phyloP scores from a whole-genome alignment of 495 filamentous ascomycete genomes.

The Niebla homalea region DNA sequence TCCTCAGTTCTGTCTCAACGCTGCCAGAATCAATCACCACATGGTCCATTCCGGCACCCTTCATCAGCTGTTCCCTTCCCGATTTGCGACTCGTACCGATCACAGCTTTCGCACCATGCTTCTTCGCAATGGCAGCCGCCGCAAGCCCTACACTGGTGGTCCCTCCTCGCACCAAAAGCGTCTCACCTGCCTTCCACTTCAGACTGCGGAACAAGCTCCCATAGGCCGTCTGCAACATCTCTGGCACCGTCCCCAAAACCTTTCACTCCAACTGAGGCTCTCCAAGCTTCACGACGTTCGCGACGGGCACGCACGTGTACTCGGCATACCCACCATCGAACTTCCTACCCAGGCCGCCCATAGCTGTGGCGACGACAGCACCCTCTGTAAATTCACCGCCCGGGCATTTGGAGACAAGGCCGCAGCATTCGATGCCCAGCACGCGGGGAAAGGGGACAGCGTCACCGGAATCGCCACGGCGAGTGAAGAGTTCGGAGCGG shows the following conservation, averaged over 20 bases:
- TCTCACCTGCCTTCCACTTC: constrained; percentile 28
- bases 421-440: constrained; percentile 40
- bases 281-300: constrained; percentile 30
- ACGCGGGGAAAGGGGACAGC: constrained; percentile 32
- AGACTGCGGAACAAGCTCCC: constrained; percentile 30
- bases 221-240: constrained; percentile 44
- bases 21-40: constrained; percentile 30
- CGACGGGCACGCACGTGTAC: constrained; percentile 33
- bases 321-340: constrained; percentile 44
- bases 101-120: constrained; percentile 24
- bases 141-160: constrained; percentile 36
- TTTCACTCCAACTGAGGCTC: constrained; percentile 26
- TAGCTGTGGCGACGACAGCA: constrained; percentile 33
- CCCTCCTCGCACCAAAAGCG: constrained; percentile 36
- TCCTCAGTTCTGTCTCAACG: constrained; percentile 24
- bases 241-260: constrained; percentile 35
- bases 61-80: constrained; percentile 26
- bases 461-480: constrained; percentile 33
- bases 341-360: constrained; percentile 38
- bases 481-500: constrained; percentile 43
- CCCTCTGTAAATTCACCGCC: constrained; percentile 28
- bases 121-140: constrained; percentile 34
- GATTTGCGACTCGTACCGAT: constrained; percentile 28
- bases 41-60: constrained; percentile 26
- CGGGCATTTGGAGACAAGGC: constrained; percentile 29